These are phyloP conservation scores for Dactylellina drechsleri DNA, from an alignment of 2,329 filamentous ascomycete genomes.

Conservation along the genomic window DNA sequence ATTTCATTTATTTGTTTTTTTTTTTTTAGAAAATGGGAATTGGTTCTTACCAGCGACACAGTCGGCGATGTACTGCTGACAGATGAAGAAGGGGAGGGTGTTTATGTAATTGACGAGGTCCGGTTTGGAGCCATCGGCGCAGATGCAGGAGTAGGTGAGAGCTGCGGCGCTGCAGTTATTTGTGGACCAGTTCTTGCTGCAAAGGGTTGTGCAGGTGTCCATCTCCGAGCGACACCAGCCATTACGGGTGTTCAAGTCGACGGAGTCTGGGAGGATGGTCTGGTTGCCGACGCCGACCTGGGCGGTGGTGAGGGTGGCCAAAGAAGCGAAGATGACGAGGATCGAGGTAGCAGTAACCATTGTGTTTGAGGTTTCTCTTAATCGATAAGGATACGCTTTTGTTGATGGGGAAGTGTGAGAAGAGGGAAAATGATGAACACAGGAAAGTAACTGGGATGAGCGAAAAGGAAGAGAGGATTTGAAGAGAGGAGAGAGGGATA, in stretches of 20 bases:
- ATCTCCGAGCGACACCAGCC: constrained; percentile 45
- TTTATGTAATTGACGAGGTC: constrained; percentile 40
- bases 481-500: constrained; percentile 12
- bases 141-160: constrained; percentile 23
- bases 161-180: constrained; percentile 40
- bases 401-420: neutral
- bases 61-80: constrained; percentile 46
- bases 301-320: constrained; percentile 32
- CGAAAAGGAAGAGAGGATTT: no score
- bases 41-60: constrained; percentile 42
- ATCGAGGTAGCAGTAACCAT: constrained; percentile 31
- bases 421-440: neutral
- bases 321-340: constrained; percentile 18
- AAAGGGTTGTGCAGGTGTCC: constrained; percentile 52
- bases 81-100: constrained; percentile 50
- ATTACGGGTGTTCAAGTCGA: constrained; percentile 49
- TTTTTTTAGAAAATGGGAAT: neutral
- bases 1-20: no score
- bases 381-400: constrained; percentile 2
- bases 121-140: constrained; percentile 38
- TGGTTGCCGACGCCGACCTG: constrained; percentile 53
- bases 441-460: neutral
- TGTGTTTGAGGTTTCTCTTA: neutral
- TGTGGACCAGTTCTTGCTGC: constrained; percentile 41
- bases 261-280: constrained; percentile 44